Evolutionary conservation across 306 rosid species (phyloP), one percentile per base, ranked within the genome.

Genomic region (Ziziphus jujuba): DNA sequence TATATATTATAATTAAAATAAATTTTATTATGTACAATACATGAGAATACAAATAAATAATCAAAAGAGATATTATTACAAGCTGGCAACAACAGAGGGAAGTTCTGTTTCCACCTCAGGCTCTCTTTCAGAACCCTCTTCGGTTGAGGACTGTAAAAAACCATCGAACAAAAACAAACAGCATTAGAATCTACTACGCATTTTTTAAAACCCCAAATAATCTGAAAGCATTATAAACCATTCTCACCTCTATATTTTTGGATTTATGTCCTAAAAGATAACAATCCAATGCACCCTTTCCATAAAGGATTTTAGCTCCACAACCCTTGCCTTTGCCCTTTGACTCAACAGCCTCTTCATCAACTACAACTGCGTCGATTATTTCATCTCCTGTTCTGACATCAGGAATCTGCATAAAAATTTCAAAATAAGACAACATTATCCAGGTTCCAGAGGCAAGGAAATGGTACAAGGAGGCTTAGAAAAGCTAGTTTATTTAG

Each of bases 291-390:
- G 99, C 85, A 13, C 84, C 97, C 31, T 81, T 77, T 13, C 96
- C 95, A 55, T 85, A 79, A 40, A 93, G 92, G 81, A 93, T 87
- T 86, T 93, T 88, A 20, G 97, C 96, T 20, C 95, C 97, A 60
- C 59, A 56, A 59, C 86, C 81, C 1, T 7, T 24, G 43, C 33
- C 4, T 28, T 2, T 50, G 21, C 79, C 77, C 54, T 80, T 84
- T 2, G 40, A 51, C 47, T 81, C 99, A 58, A 93, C 72, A 1
- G 95, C 87, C 59, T 90, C 96, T 79, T 93, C 99, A 67, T 90
- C 99, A 9, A 93, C 89, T 6, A 88, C 83, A 22, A 82, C 97
- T 2, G 88, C 99, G 3, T 93, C 95, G 28, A 95, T 88, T 67
- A 88, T 78, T 44, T 85, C 75, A 20, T 95, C 86, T 0, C 91